These are phyloP conservation scores for Bipolaris cookei DNA, from an alignment of 2,329 filamentous ascomycete genomes.

Conservation along the genomic window DNA sequence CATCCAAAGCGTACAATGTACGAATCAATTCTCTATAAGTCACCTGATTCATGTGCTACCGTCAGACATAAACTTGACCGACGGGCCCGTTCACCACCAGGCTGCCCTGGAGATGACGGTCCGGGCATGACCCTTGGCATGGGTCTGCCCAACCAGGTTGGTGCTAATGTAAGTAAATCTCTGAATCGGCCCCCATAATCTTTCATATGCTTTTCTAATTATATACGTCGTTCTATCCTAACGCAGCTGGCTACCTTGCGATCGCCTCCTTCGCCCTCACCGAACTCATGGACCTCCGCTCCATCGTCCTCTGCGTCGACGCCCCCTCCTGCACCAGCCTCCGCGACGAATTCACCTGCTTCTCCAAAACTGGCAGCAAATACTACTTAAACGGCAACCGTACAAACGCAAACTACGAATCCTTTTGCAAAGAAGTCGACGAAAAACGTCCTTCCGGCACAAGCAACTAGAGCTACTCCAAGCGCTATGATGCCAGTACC, in stretches of 20 bases:
- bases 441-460: not conserved
- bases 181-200: not conserved
- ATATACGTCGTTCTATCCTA: conserved; percentile 6
- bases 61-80: conserved; percentile 1
- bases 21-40: conserved; percentile 3
- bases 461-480: conserved; percentile 3
- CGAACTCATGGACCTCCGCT: conserved; percentile 13
- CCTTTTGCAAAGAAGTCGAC: not conserved
- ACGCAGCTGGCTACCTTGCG: conserved; percentile 5
- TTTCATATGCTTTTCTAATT: not conserved
- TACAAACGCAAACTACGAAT: not conserved
- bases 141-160: conserved; percentile 2
- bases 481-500: not conserved
- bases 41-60: not conserved
- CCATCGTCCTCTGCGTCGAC: conserved; percentile 6
- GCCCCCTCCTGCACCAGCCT: not conserved
- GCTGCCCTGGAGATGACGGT: not conserved
- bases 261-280: conserved; percentile 10
- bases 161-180: conserved; percentile 3
- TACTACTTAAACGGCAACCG: conserved; percentile 6
- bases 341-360: conserved; percentile 3
- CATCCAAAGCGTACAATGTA: not conserved
- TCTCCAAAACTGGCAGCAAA: not conserved
- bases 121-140: not conserved
- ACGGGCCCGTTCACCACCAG: not conserved